Conservation (phyloP, 2,329 filamentous ascomycete species). For the Epichloe amarillans region DNA sequence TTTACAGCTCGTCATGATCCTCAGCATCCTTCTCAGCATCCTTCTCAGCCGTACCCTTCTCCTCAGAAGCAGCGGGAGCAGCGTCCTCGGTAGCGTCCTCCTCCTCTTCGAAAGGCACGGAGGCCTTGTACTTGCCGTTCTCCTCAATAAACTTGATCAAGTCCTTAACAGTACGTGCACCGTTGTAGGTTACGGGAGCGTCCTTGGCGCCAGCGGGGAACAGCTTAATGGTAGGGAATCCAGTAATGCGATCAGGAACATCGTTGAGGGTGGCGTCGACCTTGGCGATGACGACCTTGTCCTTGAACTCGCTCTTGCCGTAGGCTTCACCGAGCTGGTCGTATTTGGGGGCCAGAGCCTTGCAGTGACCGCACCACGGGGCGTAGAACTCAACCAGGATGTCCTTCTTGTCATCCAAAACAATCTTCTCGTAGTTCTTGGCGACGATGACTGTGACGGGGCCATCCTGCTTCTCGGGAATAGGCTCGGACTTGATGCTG, state of each 20-base stretch:
- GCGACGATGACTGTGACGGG: conserved; percentile 81
- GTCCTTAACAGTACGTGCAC: conserved; percentile 81
- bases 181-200: conserved; percentile 73
- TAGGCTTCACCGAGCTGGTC: conserved; percentile 80
- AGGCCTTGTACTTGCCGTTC: conserved; percentile 81
- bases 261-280: conserved; percentile 94
- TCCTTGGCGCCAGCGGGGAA: conserved; percentile 85
- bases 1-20: conserved; percentile 60
- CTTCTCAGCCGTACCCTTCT: conserved; percentile 31
- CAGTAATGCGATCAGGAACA: conserved; percentile 89
- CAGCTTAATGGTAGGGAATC: conserved; percentile 98
- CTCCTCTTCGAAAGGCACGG: conserved; percentile 40
- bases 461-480: conserved; percentile 86
- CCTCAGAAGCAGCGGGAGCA: conserved; percentile 30
- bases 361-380: conserved; percentile 99
- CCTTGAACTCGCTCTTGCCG: conserved; percentile 63
- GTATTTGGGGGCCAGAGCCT: conserved; percentile 92
- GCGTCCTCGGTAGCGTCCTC: conserved; percentile 43
- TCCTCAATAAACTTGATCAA: conserved; percentile 85
- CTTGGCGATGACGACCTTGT: conserved; percentile 89
- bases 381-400: conserved; percentile 98
- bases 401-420: conserved; percentile 90
- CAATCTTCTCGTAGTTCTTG: conserved; percentile 83
- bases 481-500: conserved; percentile 95
- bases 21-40: conserved; percentile 34